Evolutionary conservation across 2,329 filamentous ascomycete genomes (phyloP), one percentile per base, ranked within the genome.

Genomic region (Claviceps digitariae): DNA sequence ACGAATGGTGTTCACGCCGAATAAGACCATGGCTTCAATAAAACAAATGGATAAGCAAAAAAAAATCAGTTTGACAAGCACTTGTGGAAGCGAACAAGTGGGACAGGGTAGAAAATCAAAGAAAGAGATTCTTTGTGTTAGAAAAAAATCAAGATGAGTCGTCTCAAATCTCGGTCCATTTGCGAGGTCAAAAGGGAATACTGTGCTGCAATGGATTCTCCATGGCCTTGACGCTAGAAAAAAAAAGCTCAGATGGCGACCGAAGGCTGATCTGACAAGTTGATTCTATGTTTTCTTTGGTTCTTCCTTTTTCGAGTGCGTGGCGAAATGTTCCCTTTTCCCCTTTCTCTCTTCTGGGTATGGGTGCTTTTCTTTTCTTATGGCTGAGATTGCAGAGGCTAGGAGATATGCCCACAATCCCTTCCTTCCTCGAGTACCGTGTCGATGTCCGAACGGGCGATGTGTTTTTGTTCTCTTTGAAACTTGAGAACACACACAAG

Each of bases 1-100:
- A 38, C 57, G 7, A 54, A 53, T 29, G 52, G 51, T 5, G 15
- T 56, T 43, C 51, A 55, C 21, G 13, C 53, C n/a, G 53, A 56
- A 12, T 56, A 54, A 51, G 48, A 13, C 38, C 8, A 31, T 34
- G 13, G 7, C 47, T 38, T 0, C 13, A 17, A 17, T 20, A 36
- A 51, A 20, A 45, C 27, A 27, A 45, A 10, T 1, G 6, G n/a
- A 3, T 10, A 20, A 34, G 8, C 27, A 8, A 25, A 49, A 51
- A 45, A 34, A 44, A 20, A 10, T n/a, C n/a, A n/a, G n/a, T n/a
- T n/a, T n/a, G 48, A 23, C n/a, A 47, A 40, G 27, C 49, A 34
- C 23, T n/a, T 47, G n/a, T 51, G 43, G 40, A 29, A 29, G 46
- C 12, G n/a, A 5, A 13, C 2, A 20, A 50, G 13, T 8, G 43